These are phyloP conservation scores for Chaetomium fimeti DNA, from an alignment of 495 filamentous ascomycete genomes.

Conservation along the genomic window DNA sequence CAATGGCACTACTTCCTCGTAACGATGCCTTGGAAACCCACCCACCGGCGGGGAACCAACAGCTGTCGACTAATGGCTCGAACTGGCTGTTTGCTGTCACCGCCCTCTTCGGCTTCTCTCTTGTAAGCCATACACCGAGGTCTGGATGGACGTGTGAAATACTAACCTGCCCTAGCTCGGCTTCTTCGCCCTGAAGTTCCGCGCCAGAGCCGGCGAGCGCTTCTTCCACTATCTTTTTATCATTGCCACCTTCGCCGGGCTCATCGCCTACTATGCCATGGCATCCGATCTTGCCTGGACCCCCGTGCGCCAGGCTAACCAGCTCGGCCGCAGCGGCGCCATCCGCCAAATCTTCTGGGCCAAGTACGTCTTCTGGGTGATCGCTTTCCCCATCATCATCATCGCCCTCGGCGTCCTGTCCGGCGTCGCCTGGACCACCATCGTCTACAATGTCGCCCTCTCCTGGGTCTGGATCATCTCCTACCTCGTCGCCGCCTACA, in stretches of 20 bases:
- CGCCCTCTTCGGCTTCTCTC: slow-evolving; percentile 44
- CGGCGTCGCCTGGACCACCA: slow-evolving; percentile 48
- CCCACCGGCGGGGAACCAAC: slow-evolving; percentile 41
- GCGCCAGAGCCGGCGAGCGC: slow-evolving; percentile 45
- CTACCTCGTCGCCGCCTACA: slow-evolving; percentile 47
- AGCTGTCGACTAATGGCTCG: slow-evolving; percentile 45
- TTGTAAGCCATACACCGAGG: slow-evolving; percentile 27
- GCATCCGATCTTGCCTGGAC: slow-evolving; percentile 46
- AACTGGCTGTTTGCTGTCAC: slow-evolving; percentile 50
- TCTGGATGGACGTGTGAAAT: not conserved
- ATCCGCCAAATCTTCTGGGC: slow-evolving; percentile 52
- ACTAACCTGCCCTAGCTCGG: slow-evolving; percentile 26
- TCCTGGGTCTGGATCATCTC: slow-evolving; percentile 49
- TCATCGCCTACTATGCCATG: slow-evolving; percentile 48
- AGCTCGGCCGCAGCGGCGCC: slow-evolving; percentile 27
- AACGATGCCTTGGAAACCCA: slow-evolving; percentile 49
- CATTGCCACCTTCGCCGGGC: slow-evolving; percentile 47
- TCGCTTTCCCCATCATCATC: slow-evolving; percentile 44
- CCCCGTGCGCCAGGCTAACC: slow-evolving; percentile 37
- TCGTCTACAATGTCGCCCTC: slow-evolving; percentile 45
- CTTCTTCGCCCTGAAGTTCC: slow-evolving; percentile 40
- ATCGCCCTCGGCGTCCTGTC: slow-evolving; percentile 47
- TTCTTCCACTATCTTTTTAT: slow-evolving; percentile 57
- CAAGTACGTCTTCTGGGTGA: slow-evolving; percentile 52
- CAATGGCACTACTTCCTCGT: slow-evolving; percentile 27